phyloP scores from a whole-genome alignment of 2,329 filamentous ascomycete genomes.

The Arthrobotrys conoides region DNA sequence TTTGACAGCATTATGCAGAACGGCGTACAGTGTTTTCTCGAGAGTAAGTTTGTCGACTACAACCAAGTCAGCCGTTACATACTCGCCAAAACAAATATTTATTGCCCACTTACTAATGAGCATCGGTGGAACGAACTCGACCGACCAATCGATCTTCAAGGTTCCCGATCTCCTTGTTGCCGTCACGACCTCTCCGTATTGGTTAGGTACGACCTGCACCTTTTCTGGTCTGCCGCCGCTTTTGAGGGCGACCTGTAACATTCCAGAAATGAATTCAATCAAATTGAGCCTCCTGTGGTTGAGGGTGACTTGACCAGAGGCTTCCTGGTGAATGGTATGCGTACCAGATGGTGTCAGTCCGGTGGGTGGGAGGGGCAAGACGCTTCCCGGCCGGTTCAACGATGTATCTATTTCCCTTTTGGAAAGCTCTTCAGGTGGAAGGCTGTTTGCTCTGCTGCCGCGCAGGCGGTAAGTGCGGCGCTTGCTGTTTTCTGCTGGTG shows the following conservation, averaged over 20 bases:
- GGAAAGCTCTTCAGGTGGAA: conserved; percentile 51
- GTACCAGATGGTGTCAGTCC: conserved; percentile 55
- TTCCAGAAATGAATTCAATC: conserved; percentile 60
- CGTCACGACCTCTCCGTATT: conserved; percentile 54
- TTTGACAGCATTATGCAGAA: conserved; percentile 77
- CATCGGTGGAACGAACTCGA: conserved; percentile 70
- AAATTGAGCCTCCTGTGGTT: conserved; percentile 59
- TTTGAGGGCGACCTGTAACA: conserved; percentile 58
- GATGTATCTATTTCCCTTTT: conserved; percentile 55
- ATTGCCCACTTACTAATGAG: conserved; percentile 68
- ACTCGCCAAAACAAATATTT: conserved; percentile 14
- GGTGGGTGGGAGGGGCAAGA: conserved; percentile 57
- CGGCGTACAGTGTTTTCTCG: conserved; percentile 71
- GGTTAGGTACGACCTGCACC: conserved; percentile 51
- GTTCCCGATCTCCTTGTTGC: conserved; percentile 54
- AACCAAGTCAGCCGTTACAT: conserved; percentile 23
- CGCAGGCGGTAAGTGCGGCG: conserved; percentile 43
- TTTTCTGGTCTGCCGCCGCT: conserved; percentile 59
- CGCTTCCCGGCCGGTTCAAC: conserved; percentile 55
- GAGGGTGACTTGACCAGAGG: conserved; percentile 58
- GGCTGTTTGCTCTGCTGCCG: conserved; percentile 55
- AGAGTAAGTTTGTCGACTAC: conserved; percentile 63
- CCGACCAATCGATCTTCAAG: conserved; percentile 67
- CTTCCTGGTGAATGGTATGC: conserved; percentile 60
- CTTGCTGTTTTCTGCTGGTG: conserved; percentile 46